Percentiles rank a stretch among this genome's conserved stretches.
Conservation (phyloP, 306 rosid species). For the Cotoneaster glaucophyllus region DNA sequence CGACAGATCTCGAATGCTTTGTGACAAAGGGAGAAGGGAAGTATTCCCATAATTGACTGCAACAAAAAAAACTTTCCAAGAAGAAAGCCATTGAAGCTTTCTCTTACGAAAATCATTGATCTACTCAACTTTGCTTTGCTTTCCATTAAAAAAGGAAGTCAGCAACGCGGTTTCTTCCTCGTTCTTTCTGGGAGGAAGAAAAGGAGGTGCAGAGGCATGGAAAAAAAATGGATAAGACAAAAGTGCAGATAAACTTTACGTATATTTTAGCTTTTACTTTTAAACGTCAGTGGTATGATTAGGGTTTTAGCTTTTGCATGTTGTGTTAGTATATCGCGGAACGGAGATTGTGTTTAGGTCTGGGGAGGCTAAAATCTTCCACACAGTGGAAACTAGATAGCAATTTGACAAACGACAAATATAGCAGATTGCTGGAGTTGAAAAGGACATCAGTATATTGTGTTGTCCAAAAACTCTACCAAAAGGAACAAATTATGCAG, state of each 20-base stretch:
- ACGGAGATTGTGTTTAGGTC: neutral
- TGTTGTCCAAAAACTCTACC: neutral
- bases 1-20: neutral
- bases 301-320: neutral
- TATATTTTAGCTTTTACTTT: neutral
- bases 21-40: neutral
- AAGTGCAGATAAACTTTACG: slow-evolving; percentile 3
- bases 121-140: neutral
- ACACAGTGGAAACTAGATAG: neutral
- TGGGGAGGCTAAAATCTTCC: neutral
- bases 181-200: neutral
- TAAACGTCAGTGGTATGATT: neutral
- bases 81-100: slow-evolving; percentile 29
- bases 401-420: slow-evolving; percentile 5
- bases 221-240: slow-evolving; percentile 31
- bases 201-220: slow-evolving; percentile 21
- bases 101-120: neutral
- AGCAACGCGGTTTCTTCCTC: slow-evolving; percentile 46
- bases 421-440: neutral
- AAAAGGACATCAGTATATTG: neutral
- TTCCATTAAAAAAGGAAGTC: slow-evolving; percentile 13
- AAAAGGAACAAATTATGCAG: neutral
- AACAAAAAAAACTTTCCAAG: slow-evolving; percentile 6
- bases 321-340: neutral
- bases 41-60: slow-evolving; percentile 22